phyloP scores from a whole-genome alignment of 1,284 basidiomycete genomes.

The Ganoderma lucidum region DNA sequence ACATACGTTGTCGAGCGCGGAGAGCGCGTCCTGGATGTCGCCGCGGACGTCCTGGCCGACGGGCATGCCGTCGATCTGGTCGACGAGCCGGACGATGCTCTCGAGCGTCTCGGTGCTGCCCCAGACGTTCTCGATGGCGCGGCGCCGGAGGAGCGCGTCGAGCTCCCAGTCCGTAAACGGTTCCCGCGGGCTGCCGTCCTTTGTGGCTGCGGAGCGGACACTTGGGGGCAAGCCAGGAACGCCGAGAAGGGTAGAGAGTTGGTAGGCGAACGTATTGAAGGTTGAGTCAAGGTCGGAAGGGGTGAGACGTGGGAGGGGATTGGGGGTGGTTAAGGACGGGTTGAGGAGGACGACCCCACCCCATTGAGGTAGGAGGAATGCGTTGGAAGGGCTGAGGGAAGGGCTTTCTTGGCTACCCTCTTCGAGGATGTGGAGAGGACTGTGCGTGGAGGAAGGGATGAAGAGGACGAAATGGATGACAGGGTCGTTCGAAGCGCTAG shows the following conservation, averaged over 20 bases:
- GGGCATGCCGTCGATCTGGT: conserved; percentile 91
- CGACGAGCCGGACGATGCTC: conserved; percentile 85
- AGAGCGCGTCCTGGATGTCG: conserved; percentile 75
- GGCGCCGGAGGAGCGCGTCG: conserved; percentile 75
- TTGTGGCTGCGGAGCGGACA: conserved; percentile 37
- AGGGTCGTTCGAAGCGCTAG: conserved; percentile 87
- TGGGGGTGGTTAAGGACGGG: conserved; percentile 41
- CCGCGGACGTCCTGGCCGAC: conserved; percentile 79
- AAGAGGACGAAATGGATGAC: conserved; percentile 95
- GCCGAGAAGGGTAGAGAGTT: conserved; percentile 83
- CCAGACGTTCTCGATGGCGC: conserved; percentile 76
- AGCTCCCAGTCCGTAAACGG: conserved; percentile 79
- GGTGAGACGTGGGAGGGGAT: conserved; percentile 53
- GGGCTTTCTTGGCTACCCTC: conserved; percentile 53
- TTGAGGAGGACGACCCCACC: conserved; percentile 91
- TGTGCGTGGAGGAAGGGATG: conserved; percentile 74
- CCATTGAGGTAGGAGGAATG: conserved; percentile 96
- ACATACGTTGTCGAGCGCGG: conserved; percentile 75
- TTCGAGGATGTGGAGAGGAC: conserved; percentile 78
- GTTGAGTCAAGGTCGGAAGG: conserved; percentile 56
- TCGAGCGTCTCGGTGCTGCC: conserved; percentile 77
- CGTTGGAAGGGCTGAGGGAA: conserved; percentile 55
- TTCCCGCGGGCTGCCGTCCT: conserved; percentile 25
- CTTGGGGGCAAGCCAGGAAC: conserved; percentile 68
- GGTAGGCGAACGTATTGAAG: conserved; percentile 78